Conservation (phyloP, 1,139 yeast species). For the Zygosaccharomyces sapae region DNA sequence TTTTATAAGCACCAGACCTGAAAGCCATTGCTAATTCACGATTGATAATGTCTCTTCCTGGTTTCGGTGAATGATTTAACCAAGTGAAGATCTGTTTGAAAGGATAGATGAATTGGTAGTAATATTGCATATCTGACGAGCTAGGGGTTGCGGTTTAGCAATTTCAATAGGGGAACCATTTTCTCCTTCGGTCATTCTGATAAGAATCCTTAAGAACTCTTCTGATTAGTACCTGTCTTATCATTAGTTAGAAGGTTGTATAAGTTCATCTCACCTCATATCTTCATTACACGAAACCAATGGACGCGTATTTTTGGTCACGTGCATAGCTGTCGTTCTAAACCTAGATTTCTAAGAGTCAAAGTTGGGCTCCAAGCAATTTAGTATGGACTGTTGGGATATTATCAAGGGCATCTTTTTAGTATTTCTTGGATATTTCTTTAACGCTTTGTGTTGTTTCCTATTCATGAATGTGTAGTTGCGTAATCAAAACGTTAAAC, state of each 20-base stretch:
- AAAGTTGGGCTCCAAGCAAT: too few species aligned
- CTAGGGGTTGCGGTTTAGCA: conserved; percentile 41
- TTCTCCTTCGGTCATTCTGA: conserved; percentile 9
- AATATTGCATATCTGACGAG: conserved; percentile 65
- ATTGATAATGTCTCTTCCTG: conserved; percentile 68
- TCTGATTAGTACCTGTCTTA: too few species aligned
- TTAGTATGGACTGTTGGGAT: too few species aligned
- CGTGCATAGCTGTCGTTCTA: too few species aligned
- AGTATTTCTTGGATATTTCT: too few species aligned
- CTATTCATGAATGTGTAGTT: too few species aligned
- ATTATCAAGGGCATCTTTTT: too few species aligned
- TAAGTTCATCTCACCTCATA: background rate
- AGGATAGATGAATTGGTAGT: conserved; percentile 68
- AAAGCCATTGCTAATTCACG: conserved; percentile 93
- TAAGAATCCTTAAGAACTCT: background rate
- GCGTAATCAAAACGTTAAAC: too few species aligned
- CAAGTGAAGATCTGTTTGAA: conserved; percentile 76
- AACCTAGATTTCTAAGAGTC: too few species aligned
- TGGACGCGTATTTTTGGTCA: too few species aligned
- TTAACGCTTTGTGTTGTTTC: too few species aligned
- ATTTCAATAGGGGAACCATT: background rate
- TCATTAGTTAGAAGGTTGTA: too few species aligned
- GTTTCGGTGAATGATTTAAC: conserved; percentile 80
- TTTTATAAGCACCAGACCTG: conserved; percentile 78
- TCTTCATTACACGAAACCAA: background rate